A percentile compares a stretch with the other conserved stretches of the same genome.
Evolutionary conservation across 2,329 filamentous ascomycete genomes (phyloP).

Genomic region (Trichoderma koningiopsis): DNA sequence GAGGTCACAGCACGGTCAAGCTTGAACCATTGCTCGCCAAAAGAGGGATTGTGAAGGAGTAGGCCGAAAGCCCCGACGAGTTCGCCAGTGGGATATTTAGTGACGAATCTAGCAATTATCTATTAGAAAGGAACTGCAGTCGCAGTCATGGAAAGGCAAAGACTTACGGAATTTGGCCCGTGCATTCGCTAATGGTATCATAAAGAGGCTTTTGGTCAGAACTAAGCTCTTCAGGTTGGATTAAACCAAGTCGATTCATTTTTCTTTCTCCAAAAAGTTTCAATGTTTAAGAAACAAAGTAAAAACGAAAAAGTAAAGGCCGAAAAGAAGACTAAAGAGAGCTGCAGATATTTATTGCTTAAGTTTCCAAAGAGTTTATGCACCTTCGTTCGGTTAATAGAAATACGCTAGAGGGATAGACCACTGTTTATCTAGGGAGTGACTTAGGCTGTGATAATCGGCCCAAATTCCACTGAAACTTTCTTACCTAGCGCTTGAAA

Average conservation of each 20-base stretch:
- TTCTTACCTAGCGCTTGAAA: too few species aligned
- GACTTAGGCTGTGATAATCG: too few species aligned
- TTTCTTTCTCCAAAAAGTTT: too few species aligned
- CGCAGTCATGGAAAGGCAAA: too few species aligned
- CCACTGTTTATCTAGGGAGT: too few species aligned
- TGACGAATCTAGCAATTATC: not conserved
- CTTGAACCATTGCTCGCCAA: not conserved
- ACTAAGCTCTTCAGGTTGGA: not conserved
- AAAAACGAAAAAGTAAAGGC: not conserved
- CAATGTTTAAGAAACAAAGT: too few species aligned
- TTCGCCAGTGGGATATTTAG: constrained; percentile 2
- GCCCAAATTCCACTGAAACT: too few species aligned
- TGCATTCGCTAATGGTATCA: not conserved
- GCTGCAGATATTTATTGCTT: not conserved
- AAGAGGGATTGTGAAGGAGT: not conserved
- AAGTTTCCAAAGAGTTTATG: not conserved
- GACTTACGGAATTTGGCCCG: not conserved
- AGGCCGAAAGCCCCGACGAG: not conserved
- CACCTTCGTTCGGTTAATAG: not conserved
- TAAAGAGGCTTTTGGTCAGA: not conserved
- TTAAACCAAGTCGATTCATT: not conserved
- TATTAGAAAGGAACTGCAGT: not conserved
- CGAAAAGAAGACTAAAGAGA: not conserved
- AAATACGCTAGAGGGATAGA: not conserved
- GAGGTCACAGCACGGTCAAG: not conserved